Evolutionary conservation across 352 stramenopile species (phyloP), one percentile per base, ranked within the genome.

Genomic region (Phytopythium mirpurense): DNA sequence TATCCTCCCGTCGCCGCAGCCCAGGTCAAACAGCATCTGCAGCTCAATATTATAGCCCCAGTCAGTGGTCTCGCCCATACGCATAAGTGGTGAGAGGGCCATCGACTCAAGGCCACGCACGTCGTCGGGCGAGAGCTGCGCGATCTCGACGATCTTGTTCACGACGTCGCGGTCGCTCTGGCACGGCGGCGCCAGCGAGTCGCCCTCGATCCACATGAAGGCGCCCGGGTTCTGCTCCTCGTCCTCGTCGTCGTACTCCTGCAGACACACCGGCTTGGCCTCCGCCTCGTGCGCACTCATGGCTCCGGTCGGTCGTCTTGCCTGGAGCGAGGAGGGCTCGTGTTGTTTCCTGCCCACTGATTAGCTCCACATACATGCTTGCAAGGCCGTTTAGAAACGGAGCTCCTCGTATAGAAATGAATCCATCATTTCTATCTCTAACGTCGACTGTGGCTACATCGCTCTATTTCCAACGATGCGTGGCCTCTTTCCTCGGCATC

Each of bases 171-270:
- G 69, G 34, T 85, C 74, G 37, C 69, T 81, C 51, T 85, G 74
- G 43, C 74, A 85, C 8, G 74, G 74, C n/a, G 74, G 74, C 16
- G 74, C 74, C 12, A 85, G 51, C 11, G 74, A 85, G 41, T 85
- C 74, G 23, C 74, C 74, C 40, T 85, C 74, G 9, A 85, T 77
- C 74, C 74, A 85, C 74, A 85, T 85, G 55, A 72, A 82, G 34
- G 61, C 59, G 27, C 62, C 60, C 15, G 71, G 68, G 35, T 76
- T 74, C 55, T 70, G 57, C 46, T 79, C 67, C 21, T 72, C 65
- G 21, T 59, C 65, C 14, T 67, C 67, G 0, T 73, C 67, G 42
- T 67, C 57, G 35, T 37, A 34, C 51, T 37, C 51, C 27, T 50
- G 51, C 37, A 68, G 62, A 23, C 62, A 54, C 44, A 68, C 53